phyloP scores from a whole-genome alignment of 345 rosid genomes.

The Salix viminalis region DNA sequence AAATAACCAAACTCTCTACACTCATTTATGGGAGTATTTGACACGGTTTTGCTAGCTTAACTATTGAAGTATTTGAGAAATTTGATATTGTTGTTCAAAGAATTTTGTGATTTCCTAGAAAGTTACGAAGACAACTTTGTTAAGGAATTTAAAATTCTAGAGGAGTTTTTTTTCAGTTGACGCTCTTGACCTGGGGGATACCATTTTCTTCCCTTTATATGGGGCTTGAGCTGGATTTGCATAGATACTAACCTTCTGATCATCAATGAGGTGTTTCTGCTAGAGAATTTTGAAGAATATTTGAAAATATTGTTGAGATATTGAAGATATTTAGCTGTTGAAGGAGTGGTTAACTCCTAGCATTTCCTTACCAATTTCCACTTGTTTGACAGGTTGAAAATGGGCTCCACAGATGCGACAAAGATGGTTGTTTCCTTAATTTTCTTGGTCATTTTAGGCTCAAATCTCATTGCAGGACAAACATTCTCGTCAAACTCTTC shows the following conservation, averaged over 20 bases:
- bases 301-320: neutral
- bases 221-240: neutral
- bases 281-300: neutral
- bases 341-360: neutral
- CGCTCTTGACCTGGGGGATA: constrained; percentile 20
- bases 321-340: neutral
- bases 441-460: constrained; percentile 19
- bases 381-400: constrained; percentile 29
- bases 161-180: constrained; percentile 22
- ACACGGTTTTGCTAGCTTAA: constrained; percentile 8
- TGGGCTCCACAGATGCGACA: constrained; percentile 20
- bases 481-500: neutral
- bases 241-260: neutral
- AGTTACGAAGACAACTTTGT: neutral
- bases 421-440: constrained; percentile 11
- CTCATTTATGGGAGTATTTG: neutral
- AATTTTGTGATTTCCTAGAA: neutral
- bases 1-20: neutral
- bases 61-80: neutral
- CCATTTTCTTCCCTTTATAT: neutral
- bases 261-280: neutral
- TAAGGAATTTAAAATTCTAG: constrained; percentile 5
- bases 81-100: neutral
- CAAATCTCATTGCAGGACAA: constrained; percentile 16
- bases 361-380: neutral